Conservation (phyloP, 2,329 filamentous ascomycete species). For the Monilinia fructicola region DNA sequence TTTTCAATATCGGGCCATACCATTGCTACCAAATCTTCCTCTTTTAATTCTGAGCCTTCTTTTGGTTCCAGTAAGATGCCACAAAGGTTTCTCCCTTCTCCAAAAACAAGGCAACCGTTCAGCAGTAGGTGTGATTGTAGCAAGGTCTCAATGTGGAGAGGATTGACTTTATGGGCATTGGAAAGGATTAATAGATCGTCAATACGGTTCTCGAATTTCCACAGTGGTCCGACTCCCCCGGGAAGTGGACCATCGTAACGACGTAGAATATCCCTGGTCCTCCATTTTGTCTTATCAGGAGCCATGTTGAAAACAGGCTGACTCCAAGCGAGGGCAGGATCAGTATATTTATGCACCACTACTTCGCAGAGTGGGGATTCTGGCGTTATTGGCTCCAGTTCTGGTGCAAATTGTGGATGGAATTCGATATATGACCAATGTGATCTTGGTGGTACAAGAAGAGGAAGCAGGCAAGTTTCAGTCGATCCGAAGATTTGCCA, state of each 20-base stretch:
- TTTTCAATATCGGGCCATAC: conserved; percentile 30
- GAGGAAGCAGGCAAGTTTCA: conserved; percentile 35
- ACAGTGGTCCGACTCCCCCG: conserved; percentile 34
- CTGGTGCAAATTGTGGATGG: conserved; percentile 33
- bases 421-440: conserved; percentile 42
- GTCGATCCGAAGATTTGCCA: conserved; percentile 31
- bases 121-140: conserved; percentile 42
- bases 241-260: conserved; percentile 26
- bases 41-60: neutral
- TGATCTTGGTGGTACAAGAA: conserved; percentile 32
- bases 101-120: conserved; percentile 41
- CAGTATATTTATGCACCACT: neutral
- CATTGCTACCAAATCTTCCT: conserved; percentile 22
- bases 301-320: conserved; percentile 46
- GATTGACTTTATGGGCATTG: conserved; percentile 49
- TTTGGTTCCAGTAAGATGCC: conserved; percentile 30
- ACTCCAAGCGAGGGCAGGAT: conserved; percentile 10
- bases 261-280: conserved; percentile 46
- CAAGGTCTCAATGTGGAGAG: conserved; percentile 43
- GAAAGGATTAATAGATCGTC: conserved; percentile 47
- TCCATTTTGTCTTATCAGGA: conserved; percentile 45
- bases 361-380: conserved; percentile 1
- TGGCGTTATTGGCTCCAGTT: conserved; percentile 26
- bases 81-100: conserved; percentile 35
- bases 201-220: conserved; percentile 40